These are phyloP conservation scores for Selaginella tamariscina DNA, from an alignment of 75 land plant species.

Conservation along the genomic window DNA sequence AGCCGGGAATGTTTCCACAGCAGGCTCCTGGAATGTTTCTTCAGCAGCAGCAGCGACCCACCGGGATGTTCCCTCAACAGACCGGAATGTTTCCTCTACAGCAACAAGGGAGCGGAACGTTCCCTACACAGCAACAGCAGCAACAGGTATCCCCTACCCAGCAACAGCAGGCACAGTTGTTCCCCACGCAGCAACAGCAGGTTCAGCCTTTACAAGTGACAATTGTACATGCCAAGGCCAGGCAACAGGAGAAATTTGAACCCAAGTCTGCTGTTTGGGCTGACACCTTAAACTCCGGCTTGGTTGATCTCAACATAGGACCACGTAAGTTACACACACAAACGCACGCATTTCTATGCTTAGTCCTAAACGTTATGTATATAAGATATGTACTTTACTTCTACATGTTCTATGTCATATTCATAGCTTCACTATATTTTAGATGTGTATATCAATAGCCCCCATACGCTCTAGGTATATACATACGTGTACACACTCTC, in stretches of 20 bases:
- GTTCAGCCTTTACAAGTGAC: not conserved
- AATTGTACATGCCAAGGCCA: not conserved
- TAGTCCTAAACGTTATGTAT: too few species aligned
- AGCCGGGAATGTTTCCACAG: not conserved
- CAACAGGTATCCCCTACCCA: not conserved
- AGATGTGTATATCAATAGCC: too few species aligned
- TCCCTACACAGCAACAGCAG: not conserved
- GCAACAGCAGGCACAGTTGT: conserved; percentile 2
- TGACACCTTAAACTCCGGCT: not conserved
- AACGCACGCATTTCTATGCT: too few species aligned
- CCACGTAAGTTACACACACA: not conserved
- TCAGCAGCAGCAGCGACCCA: not conserved
- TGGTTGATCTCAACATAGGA: conserved; percentile 8
- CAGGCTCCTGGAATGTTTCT: not conserved
- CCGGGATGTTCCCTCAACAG: not conserved
- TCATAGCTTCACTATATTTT: too few species aligned
- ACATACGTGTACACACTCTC: too few species aligned
- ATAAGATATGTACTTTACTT: too few species aligned
- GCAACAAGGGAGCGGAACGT: not conserved
- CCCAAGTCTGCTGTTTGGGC: conserved; percentile 10
- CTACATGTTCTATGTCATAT: too few species aligned
- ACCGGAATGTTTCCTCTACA: not conserved
- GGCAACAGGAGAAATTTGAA: not conserved
- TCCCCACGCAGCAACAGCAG: not conserved
- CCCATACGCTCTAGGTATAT: too few species aligned